Conservation (phyloP, 495 filamentous ascomycete genomes). For the Lasiosphaeriaceae sp. region DNA sequence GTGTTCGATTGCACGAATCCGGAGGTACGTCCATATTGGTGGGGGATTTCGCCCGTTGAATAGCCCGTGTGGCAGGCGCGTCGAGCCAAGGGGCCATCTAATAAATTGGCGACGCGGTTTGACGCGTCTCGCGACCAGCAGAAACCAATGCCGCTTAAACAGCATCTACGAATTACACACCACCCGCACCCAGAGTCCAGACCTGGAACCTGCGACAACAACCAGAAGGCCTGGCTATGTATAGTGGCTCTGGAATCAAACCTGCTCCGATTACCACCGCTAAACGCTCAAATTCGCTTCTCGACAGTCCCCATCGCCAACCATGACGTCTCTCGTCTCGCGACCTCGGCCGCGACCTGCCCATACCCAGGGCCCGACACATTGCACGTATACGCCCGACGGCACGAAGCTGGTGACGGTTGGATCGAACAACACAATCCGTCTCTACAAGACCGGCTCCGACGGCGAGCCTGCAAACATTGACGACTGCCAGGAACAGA, state of each 20-base stretch:
- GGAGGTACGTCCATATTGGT: too few species aligned
- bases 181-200: too few species aligned
- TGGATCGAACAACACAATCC: conserved; percentile 84
- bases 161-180: not conserved
- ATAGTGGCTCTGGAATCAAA: not conserved
- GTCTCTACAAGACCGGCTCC: conserved; percentile 83
- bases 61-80: too few species aligned
- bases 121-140: conserved; percentile 25
- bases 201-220: not conserved
- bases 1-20: too few species aligned
- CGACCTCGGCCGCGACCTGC: conserved; percentile 48
- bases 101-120: conserved; percentile 31
- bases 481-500: conserved; percentile 80
- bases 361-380: conserved; percentile 51
- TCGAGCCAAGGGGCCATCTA: not conserved
- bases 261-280: not conserved
- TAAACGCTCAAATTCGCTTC: not conserved
- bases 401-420: conserved; percentile 68
- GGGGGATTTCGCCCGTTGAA: conserved; percentile 2
- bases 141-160: not conserved
- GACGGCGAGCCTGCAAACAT: conserved; percentile 89
- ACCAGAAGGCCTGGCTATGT: not conserved
- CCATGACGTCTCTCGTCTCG: conserved; percentile 47
- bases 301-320: not conserved
- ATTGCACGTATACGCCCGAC: conserved; percentile 53